Evolutionary conservation across 2,329 filamentous ascomycete genomes (phyloP), one percentile per base, ranked within the genome.

Genomic region (Chrysosporium queenslandicum): DNA sequence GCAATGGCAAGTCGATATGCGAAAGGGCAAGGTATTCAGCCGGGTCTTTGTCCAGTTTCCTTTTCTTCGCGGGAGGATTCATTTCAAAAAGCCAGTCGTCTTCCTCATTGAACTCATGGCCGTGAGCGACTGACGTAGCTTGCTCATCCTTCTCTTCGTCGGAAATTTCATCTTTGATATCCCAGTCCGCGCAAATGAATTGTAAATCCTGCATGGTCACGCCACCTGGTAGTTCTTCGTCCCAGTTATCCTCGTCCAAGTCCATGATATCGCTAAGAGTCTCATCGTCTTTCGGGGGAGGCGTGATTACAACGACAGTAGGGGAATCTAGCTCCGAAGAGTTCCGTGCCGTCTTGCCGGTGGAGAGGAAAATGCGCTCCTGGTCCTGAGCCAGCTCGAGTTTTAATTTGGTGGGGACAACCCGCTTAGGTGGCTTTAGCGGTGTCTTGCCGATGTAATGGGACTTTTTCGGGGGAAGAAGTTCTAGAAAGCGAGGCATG

Each of bases 151-250:
- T 49, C 23, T 69, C 66, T 48, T 68, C 64, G 63, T 64, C 59
- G 21, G 75, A 71, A 23, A 74, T 67, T 20, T 77, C 70, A 48
- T 83, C 81, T 42, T 81, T 76, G 16, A 81, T 69, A 52, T 86
- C 82, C 86, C 88, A 97, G 65, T 96, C 87, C 54, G 87, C 81
- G 62, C 90, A 96, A 4, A 92, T 80, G 43, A 94, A 80, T 53
- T 87, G 81, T 52, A 98, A 80, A 61, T 97, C 90, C 49, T 84
- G 79, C 67, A 91, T 78, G 0, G 80, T 86, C 56, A 87, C 80
- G 1, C 87, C 87, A 29, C 83, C 86, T 16, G 71, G 71, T 7
- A 74, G 64, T 2, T 92, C 74, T 18, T 77, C 78, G 60, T 91
- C 85, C 7, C 81, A 79, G 20, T 76, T 71, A 25, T 77, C 72